Evolutionary conservation across 371 early-diverging fungal genomes (phyloP).

Genomic region (Mucor indicus): DNA sequence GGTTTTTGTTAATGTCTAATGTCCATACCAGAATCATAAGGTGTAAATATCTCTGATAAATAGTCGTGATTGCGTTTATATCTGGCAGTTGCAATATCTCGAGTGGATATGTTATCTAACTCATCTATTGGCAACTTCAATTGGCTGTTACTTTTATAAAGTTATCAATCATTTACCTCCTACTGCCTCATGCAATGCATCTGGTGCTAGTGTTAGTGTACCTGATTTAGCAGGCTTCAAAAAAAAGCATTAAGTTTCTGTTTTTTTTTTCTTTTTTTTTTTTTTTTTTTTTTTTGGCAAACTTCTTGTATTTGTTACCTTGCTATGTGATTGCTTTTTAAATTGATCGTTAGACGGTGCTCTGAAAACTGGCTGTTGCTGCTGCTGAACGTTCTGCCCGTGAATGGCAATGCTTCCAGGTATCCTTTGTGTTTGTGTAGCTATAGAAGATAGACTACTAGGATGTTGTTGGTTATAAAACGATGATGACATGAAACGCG

Average conservation of each 20-base stretch:
- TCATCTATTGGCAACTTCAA: slow-evolving; percentile 51
- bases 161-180: too few species aligned
- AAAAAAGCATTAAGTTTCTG: too few species aligned
- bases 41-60: slow-evolving; percentile 75
- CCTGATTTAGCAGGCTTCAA: too few species aligned
- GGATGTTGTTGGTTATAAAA: slow-evolving; percentile 28
- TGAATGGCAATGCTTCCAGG: slow-evolving; percentile 13
- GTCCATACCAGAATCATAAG: slow-evolving; percentile 56
- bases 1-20: too few species aligned
- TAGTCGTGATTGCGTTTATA: slow-evolving; percentile 82
- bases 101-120: slow-evolving; percentile 62
- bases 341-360: slow-evolving; percentile 13
- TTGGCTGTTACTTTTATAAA: too few species aligned
- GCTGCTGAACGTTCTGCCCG: slow-evolving; percentile 20
- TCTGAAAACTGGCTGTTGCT: slow-evolving; percentile 20
- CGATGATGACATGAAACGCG: slow-evolving; percentile 25
- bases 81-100: slow-evolving; percentile 73
- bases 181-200: too few species aligned
- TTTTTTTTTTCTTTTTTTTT: too few species aligned
- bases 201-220: too few species aligned
- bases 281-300: background rate
- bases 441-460: background rate
- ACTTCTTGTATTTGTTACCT: slow-evolving; percentile 24
- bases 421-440: slow-evolving; percentile 5
- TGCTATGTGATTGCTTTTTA: slow-evolving; percentile 24